A percentile compares a stretch with the other conserved stretches of the same genome.
Conservation (phyloP, 1,284 basidiomycete species). For the Trichosporon sp. region DNA sequence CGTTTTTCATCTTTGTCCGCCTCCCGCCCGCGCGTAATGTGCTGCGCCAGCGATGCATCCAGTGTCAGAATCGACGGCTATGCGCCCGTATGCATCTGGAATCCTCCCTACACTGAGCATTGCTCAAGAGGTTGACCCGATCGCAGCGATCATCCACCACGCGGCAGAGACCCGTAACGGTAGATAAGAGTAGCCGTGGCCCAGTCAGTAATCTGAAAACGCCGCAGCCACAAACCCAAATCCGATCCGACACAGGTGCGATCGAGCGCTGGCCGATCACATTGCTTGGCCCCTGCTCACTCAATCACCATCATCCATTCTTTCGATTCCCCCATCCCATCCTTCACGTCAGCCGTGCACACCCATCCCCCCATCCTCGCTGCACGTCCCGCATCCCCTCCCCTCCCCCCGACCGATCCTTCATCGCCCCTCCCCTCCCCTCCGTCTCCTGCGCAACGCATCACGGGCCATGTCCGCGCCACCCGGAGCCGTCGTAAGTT, state of each 20-base stretch:
- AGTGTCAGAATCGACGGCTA: too few relatives aligned
- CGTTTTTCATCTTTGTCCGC: background rate
- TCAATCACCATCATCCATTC: background rate
- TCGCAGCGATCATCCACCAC: background rate
- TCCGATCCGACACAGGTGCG: constrained; percentile 4
- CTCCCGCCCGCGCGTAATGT: background rate
- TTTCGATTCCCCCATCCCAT: background rate
- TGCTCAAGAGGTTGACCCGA: background rate
- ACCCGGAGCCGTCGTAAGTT: constrained; percentile 1
- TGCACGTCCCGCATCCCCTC: background rate
- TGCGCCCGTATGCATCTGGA: background rate
- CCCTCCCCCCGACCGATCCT: background rate
- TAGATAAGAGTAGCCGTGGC: background rate
- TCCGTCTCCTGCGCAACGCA: background rate
- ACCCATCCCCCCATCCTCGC: background rate
- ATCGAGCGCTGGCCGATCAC: constrained; percentile 1
- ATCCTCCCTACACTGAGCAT: background rate
- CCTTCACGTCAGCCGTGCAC: background rate
- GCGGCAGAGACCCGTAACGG: background rate
- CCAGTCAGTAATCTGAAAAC: background rate
- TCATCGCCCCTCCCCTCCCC: background rate
- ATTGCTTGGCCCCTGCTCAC: constrained; percentile 1
- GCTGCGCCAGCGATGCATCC: background rate
- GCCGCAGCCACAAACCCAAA: constrained; percentile 4
- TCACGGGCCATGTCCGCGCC: background rate